A percentile compares a stretch with the other conserved stretches of the same genome.
phyloP scores from a whole-genome alignment of 768 basidiomycete species.

The Tricholoma sp. region DNA sequence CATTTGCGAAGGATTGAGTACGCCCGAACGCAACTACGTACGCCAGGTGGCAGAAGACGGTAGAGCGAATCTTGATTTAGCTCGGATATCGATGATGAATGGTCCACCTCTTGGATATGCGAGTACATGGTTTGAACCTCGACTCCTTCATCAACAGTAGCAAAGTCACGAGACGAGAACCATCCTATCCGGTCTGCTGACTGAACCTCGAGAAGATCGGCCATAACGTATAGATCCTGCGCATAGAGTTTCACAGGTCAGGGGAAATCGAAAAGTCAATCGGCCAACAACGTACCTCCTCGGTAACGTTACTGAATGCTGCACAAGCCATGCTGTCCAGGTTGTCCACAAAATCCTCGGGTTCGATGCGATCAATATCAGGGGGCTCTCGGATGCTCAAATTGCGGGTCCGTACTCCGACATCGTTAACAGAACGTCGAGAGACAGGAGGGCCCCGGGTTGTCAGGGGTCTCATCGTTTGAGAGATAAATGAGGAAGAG shows the following conservation, averaged over 20 bases:
- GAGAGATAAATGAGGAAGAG: constrained; percentile 41
- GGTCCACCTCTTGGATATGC: constrained; percentile 66
- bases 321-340: constrained; percentile 73
- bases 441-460: constrained; percentile 10
- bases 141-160: constrained; percentile 51
- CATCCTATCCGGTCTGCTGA: constrained; percentile 75
- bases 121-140: constrained; percentile 79
- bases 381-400: constrained; percentile 45
- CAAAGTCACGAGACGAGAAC: constrained; percentile 59
- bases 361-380: constrained; percentile 55
- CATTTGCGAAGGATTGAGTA: constrained; percentile 76
- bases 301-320: constrained; percentile 69
- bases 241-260: neutral
- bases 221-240: constrained; percentile 73
- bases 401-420: constrained; percentile 28
- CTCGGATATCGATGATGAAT: constrained; percentile 68
- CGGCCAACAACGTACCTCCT: constrained; percentile 48
- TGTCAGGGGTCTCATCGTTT: constrained; percentile 57
- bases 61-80: constrained; percentile 66
- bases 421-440: constrained; percentile 11
- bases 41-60: constrained; percentile 66
- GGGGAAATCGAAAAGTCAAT: neutral
- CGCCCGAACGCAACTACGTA: constrained; percentile 73
- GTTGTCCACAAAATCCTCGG: constrained; percentile 72
- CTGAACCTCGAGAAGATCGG: constrained; percentile 79